These are phyloP conservation scores for Hyphopichia buzzinii DNA, from an alignment of 1,139 yeast genomes.

Conservation along the genomic window DNA sequence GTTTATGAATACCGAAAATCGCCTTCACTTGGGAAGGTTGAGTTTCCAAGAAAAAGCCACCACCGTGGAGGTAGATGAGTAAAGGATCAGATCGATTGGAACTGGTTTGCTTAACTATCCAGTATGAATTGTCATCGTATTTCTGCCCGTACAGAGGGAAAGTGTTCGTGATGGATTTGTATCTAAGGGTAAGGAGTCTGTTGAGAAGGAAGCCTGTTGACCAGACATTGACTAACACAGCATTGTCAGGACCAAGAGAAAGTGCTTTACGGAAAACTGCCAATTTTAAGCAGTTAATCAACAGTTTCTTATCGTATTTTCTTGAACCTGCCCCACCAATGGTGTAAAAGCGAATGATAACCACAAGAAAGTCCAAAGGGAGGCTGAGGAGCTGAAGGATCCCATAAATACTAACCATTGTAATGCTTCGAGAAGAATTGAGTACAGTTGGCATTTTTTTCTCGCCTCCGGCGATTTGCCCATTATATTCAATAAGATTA, in stretches of 20 bases:
- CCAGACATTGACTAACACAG: not conserved
- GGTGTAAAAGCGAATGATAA: slow-evolving; percentile 3
- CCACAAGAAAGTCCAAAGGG: slow-evolving; percentile 6
- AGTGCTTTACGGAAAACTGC: slow-evolving; percentile 18
- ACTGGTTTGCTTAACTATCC: slow-evolving; percentile 34
- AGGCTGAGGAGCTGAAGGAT: slow-evolving; percentile 2
- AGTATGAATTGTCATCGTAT: slow-evolving; percentile 32
- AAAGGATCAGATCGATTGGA: slow-evolving; percentile 33
- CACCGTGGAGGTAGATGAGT: slow-evolving; percentile 41
- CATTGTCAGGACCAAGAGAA: slow-evolving; percentile 1
- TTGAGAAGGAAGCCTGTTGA: not conserved
- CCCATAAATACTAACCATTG: not conserved
- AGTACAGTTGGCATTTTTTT: too few species aligned
- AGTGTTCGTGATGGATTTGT: slow-evolving; percentile 7
- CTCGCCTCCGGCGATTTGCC: not conserved
- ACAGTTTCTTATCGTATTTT: slow-evolving; percentile 9
- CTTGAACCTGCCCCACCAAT: slow-evolving; percentile 2
- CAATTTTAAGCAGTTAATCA: slow-evolving; percentile 17
- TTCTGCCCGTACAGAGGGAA: slow-evolving; percentile 32
- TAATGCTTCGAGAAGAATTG: too few species aligned
- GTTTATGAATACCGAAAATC: slow-evolving; percentile 26
- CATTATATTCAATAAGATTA: too few species aligned
- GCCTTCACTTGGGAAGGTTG: slow-evolving; percentile 33
- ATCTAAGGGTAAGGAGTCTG: slow-evolving; percentile 1
- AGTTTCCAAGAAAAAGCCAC: slow-evolving; percentile 41